A percentile compares a stretch with the other conserved stretches of the same genome.
These are phyloP conservation scores for Magnaporthiopsis rhizophila DNA, from an alignment of 2,329 filamentous ascomycete species.

Conservation along the genomic window DNA sequence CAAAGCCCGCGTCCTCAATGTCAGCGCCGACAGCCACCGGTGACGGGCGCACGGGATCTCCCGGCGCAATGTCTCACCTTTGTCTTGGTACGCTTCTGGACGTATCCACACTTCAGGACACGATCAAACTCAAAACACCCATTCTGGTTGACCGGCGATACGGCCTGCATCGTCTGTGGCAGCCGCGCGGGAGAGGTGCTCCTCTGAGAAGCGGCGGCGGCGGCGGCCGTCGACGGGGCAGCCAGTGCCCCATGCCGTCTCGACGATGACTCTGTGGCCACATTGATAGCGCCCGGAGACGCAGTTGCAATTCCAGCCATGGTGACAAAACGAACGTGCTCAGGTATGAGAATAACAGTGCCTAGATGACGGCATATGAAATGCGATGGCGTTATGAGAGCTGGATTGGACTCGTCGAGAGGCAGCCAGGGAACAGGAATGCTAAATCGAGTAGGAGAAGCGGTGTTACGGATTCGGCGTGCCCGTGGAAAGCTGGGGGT, in stretches of 20 bases:
- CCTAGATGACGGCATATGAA: too few species aligned
- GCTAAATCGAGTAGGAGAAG: background rate
- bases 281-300: background rate
- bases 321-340: background rate
- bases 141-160: conserved; percentile 86
- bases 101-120: conserved; percentile 80
- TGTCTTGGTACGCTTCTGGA: conserved; percentile 87
- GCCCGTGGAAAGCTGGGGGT: background rate
- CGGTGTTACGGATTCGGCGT: background rate
- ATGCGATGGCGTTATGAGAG: background rate
- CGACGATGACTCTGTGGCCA: background rate
- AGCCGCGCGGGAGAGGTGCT: conserved; percentile 11
- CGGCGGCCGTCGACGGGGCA: conserved; percentile 4
- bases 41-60: background rate
- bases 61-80: conserved; percentile 50
- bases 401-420: background rate
- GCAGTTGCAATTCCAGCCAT: background rate
- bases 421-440: background rate
- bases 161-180: conserved; percentile 51
- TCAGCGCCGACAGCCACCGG: background rate
- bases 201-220: conserved; percentile 1
- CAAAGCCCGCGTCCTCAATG: background rate
- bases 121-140: conserved; percentile 95
- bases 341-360: background rate
- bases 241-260: background rate